phyloP scores from a whole-genome alignment of 2,329 filamentous ascomycete species.

The Sporothrix brasiliensis region DNA sequence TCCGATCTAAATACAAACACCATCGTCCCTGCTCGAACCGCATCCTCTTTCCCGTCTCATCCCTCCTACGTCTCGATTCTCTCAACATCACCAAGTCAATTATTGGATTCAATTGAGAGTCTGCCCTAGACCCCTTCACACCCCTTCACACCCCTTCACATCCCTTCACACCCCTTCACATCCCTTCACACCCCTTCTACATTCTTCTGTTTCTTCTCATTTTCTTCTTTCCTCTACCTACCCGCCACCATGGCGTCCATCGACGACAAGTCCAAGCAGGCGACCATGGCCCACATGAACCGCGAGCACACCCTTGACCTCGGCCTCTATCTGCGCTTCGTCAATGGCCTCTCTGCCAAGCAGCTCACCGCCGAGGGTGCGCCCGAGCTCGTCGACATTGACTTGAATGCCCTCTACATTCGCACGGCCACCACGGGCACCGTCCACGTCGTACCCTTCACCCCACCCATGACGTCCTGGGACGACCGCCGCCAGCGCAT shows the following conservation, averaged over 20 bases:
- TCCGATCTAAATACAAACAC: too few relatives aligned
- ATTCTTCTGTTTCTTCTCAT: background rate
- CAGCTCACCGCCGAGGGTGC: slow-evolving; percentile 36
- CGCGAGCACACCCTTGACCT: slow-evolving; percentile 75
- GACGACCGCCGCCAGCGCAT: slow-evolving; percentile 69
- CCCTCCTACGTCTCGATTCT: background rate
- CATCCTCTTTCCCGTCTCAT: background rate
- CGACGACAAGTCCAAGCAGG: slow-evolving; percentile 38
- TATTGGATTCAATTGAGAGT: background rate
- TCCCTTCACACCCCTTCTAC: background rate
- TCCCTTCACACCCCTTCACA: too few relatives aligned
- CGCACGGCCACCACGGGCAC: slow-evolving; percentile 51
- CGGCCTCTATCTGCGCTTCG: slow-evolving; percentile 75
- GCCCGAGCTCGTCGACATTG: slow-evolving; percentile 67
- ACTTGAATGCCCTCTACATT: slow-evolving; percentile 65
- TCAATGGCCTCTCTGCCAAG: slow-evolving; percentile 56
- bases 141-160: too few relatives aligned
- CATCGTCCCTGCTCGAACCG: background rate
- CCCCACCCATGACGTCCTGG: slow-evolving; percentile 70
- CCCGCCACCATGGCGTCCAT: slow-evolving; percentile 29
- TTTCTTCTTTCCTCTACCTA: too few relatives aligned
- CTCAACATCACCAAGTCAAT: background rate
- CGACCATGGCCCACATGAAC: slow-evolving; percentile 82
- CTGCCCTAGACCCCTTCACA: background rate
- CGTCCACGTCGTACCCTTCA: slow-evolving; percentile 61